phyloP scores from a whole-genome alignment of 2,329 filamentous ascomycete species.

The Plectosphaerella cucumerina region DNA sequence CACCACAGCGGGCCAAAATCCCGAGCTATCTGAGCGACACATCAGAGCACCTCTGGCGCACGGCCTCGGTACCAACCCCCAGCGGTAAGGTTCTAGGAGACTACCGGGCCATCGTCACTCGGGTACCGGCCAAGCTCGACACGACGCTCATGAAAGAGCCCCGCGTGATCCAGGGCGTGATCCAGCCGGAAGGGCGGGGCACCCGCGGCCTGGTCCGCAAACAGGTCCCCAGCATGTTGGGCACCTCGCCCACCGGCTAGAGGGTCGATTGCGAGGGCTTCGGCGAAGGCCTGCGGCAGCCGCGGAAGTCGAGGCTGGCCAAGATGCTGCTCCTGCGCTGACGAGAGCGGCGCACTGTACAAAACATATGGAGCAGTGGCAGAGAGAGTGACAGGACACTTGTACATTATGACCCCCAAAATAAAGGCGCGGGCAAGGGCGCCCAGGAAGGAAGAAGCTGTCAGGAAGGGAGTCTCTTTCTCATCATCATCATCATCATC shows the following conservation, averaged over 20 bases:
- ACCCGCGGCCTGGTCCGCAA: constrained; percentile 49
- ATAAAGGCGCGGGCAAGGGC: not conserved
- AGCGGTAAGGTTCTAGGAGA: constrained; percentile 59
- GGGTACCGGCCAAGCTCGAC: constrained; percentile 80
- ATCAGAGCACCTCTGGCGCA: constrained; percentile 76
- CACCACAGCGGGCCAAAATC: constrained; percentile 34
- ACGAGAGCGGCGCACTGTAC: not conserved
- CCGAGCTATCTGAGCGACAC: constrained; percentile 66
- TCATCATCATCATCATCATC: too few species aligned
- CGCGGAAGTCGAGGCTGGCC: not conserved
- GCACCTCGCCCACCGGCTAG: constrained; percentile 27
- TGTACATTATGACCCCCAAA: not conserved
- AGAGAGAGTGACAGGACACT: not conserved
- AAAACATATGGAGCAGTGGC: not conserved
- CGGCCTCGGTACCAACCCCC: constrained; percentile 56
- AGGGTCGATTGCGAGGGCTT: not conserved
- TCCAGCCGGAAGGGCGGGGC: constrained; percentile 52
- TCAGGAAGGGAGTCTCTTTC: too few species aligned
- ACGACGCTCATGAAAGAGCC: constrained; percentile 87
- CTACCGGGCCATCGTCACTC: constrained; percentile 56
- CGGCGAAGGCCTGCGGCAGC: not conserved
- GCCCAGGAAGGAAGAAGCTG: too few species aligned
- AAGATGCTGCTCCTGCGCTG: not conserved
- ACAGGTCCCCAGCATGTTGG: constrained; percentile 48
- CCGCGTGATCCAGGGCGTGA: constrained; percentile 83